Evolutionary conservation across 441 rosid genomes (phyloP).

Genomic region (Gossypium laxum): DNA sequence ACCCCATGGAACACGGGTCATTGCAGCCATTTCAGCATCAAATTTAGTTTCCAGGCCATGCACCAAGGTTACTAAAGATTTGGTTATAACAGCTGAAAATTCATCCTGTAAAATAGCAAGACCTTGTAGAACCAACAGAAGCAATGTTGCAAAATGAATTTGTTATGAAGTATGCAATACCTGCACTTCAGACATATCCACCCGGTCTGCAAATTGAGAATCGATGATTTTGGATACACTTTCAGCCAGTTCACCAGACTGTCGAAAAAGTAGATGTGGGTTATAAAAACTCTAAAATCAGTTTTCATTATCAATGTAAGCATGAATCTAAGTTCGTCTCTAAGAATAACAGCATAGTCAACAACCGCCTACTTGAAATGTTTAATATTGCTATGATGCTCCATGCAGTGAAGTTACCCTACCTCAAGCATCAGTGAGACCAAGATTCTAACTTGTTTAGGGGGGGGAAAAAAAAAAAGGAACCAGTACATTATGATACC

Average conservation of each 20-base stretch:
- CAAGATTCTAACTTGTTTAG: background rate
- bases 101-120: conserved; percentile 61
- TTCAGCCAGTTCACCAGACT: conserved; percentile 96
- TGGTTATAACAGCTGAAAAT: conserved; percentile 86
- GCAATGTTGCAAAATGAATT: conserved; percentile 14
- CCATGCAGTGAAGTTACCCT: background rate
- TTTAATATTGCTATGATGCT: background rate
- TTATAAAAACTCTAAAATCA: conserved; percentile 8
- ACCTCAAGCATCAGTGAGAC: background rate
- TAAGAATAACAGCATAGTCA: background rate
- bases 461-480: background rate
- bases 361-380: background rate
- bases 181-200: conserved; percentile 85
- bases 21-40: conserved; percentile 89
- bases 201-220: conserved; percentile 69
- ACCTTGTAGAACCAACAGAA: conserved; percentile 20
- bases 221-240: conserved; percentile 86
- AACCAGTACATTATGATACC: background rate
- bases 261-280: conserved; percentile 25
- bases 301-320: background rate
- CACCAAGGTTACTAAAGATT: conserved; percentile 78
- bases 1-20: conserved; percentile 95
- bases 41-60: conserved; percentile 92
- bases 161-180: conserved; percentile 29
- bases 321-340: background rate